phyloP scores from a whole-genome alignment of 2,329 filamentous ascomycete species.

The Cladosporium sp. region DNA sequence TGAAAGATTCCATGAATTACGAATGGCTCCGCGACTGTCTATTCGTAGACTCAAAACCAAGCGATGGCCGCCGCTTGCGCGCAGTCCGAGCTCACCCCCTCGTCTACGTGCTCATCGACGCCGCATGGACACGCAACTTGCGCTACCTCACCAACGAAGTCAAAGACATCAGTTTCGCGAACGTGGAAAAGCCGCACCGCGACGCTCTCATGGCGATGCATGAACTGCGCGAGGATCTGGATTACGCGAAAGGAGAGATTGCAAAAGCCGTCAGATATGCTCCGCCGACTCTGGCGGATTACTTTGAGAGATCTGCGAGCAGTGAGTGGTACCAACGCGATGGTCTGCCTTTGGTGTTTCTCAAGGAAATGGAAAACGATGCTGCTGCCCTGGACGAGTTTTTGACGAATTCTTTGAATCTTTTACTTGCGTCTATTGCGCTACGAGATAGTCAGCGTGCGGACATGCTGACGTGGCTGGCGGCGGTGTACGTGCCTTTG shows the following conservation, averaged over 20 bases:
- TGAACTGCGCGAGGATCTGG: constrained; percentile 20
- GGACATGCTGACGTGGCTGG: constrained; percentile 23
- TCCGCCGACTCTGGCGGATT: neutral
- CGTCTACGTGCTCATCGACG: neutral
- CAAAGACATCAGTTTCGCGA: constrained; percentile 21
- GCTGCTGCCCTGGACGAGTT: constrained; percentile 23
- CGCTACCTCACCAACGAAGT: constrained; percentile 17
- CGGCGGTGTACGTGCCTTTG: constrained; percentile 27
- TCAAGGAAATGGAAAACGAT: constrained; percentile 16
- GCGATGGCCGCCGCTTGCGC: neutral
- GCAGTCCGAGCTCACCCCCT: neutral
- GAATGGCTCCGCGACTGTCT: neutral
- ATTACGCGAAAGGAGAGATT: constrained; percentile 7
- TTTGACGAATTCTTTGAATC: constrained; percentile 28
- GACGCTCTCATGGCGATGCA: constrained; percentile 20
- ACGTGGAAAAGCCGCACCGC: constrained; percentile 18
- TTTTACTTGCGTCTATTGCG: constrained; percentile 27
- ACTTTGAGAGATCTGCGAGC: neutral
- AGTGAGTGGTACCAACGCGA: neutral
- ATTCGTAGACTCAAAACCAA: neutral
- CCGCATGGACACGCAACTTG: neutral
- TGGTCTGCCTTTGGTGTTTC: neutral
- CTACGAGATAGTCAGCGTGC: constrained; percentile 20
- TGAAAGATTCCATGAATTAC: neutral
- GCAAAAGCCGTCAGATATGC: constrained; percentile 7